A percentile compares a stretch with the other conserved stretches of the same genome.
phyloP scores from a whole-genome alignment of 805 yeast species.

The Spathaspora sp. region DNA sequence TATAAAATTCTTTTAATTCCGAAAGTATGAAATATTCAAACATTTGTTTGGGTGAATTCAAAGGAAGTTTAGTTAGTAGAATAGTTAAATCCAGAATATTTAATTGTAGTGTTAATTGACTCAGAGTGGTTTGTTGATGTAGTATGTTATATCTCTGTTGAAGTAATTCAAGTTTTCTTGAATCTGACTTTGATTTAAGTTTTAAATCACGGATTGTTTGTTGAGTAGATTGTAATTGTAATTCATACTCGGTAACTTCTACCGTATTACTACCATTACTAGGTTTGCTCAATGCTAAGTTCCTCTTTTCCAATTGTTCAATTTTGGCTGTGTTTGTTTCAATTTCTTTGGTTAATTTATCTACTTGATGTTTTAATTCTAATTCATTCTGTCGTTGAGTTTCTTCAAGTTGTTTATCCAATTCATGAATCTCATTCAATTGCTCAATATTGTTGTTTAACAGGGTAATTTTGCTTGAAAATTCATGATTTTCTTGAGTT shows the following conservation, averaged over 20 bases:
- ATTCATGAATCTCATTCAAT: slow-evolving; percentile 45
- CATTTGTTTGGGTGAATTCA: not conserved
- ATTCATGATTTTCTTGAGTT: slow-evolving; percentile 31
- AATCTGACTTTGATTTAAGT: not conserved
- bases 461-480: slow-evolving; percentile 26
- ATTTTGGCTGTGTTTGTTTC: slow-evolving; percentile 14
- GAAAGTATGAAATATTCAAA: not conserved
- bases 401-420: slow-evolving; percentile 50
- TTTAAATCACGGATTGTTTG: not conserved
- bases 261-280: not conserved
- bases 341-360: slow-evolving; percentile 13
- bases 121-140: not conserved
- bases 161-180: slow-evolving; percentile 3
- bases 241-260: not conserved
- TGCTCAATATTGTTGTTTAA: slow-evolving; percentile 41
- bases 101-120: not conserved
- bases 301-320: slow-evolving; percentile 15
- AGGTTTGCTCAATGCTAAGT: slow-evolving; percentile 12
- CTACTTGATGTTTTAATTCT: slow-evolving; percentile 40
- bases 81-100: not conserved
- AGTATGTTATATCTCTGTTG: slow-evolving; percentile 2
- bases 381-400: slow-evolving; percentile 39
- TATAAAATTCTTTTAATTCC: not conserved
- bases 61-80: not conserved
- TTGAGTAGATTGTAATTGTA: not conserved